Evolutionary conservation across 2,329 filamentous ascomycete genomes (phyloP).

Genomic region (Colletotrichum sp.): DNA sequence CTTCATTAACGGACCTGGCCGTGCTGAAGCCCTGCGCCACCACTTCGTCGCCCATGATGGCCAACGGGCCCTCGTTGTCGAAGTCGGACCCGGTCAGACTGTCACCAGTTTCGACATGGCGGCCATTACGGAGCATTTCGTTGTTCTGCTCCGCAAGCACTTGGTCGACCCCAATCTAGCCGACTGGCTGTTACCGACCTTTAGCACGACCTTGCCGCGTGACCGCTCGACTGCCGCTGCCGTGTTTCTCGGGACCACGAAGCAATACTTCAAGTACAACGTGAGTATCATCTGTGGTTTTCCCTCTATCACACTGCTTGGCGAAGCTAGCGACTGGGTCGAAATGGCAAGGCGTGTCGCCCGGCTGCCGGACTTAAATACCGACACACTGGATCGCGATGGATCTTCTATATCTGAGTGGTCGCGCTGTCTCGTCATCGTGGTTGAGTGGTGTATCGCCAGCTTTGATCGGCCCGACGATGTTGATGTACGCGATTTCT

Average conservation of each 20-base stretch:
- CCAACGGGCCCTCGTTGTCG: neutral
- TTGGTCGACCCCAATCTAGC: neutral
- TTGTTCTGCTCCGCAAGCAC: neutral
- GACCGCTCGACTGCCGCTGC: neutral
- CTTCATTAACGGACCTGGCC: neutral
- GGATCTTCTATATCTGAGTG: neutral
- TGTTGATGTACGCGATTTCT: neutral
- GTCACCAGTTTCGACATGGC: neutral
- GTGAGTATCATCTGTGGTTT: neutral
- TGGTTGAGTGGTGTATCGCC: conserved; percentile 17
- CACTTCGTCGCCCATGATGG: neutral
- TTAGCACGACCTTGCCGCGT: neutral
- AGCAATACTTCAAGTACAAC: neutral
- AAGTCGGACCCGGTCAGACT: neutral
- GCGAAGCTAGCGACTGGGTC: neutral
- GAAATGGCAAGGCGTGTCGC: neutral
- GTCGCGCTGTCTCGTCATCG: neutral
- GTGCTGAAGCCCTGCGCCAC: neutral
- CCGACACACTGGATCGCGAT: neutral
- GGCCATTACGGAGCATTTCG: neutral
- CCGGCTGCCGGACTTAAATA: neutral
- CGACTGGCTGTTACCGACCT: neutral
- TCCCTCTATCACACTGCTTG: neutral
- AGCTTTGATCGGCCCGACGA: conserved; percentile 16
- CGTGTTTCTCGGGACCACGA: neutral